Percentiles rank a stretch among this genome's conserved stretches.
phyloP scores from a whole-genome alignment of 768 basidiomycete genomes.

The Leccinum arenicola region DNA sequence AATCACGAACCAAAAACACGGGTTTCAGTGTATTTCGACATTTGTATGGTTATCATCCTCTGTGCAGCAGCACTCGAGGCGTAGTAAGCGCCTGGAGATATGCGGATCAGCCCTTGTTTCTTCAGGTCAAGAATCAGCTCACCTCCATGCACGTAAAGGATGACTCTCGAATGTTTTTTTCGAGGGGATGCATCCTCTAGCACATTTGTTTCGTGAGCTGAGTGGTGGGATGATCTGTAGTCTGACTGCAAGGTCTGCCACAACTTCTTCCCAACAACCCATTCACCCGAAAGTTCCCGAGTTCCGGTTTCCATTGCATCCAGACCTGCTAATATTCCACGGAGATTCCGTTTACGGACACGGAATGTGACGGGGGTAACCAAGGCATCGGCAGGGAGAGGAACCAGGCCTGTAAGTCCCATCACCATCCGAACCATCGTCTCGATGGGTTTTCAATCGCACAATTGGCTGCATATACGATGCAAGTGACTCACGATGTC shows the following conservation, averaged over 20 bases:
- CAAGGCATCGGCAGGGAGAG: conserved; percentile 87
- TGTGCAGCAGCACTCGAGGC: conserved; percentile 89
- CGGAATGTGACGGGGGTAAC: conserved; percentile 93
- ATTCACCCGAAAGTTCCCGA: conserved; percentile 89
- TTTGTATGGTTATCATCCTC: conserved; percentile 83
- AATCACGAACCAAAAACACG: conserved; percentile 74
- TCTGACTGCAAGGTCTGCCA: conserved; percentile 87
- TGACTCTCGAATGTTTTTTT: conserved; percentile 68
- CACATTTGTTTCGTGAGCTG: conserved; percentile 18
- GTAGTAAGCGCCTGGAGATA: conserved; percentile 79
- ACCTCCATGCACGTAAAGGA: conserved; percentile 96
- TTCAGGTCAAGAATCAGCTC: conserved; percentile 21
- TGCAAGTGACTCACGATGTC: conserved; percentile 61
- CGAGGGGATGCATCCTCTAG: conserved; percentile 17
- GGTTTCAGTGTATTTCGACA: conserved; percentile 85
- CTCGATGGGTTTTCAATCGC: conserved; percentile 27
- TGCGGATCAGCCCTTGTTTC: conserved; percentile 2
- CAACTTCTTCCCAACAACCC: conserved; percentile 91
- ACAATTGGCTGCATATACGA: background rate
- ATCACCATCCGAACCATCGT: conserved; percentile 59
- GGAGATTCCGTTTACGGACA: conserved; percentile 67
- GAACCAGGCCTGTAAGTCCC: conserved; percentile 76
- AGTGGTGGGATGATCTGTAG: conserved; percentile 53
- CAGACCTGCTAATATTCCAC: conserved; percentile 74
- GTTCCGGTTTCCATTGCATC: conserved; percentile 74